phyloP scores from a whole-genome alignment of 441 rosid genomes.

The Pelargonium cotyledonis region DNA sequence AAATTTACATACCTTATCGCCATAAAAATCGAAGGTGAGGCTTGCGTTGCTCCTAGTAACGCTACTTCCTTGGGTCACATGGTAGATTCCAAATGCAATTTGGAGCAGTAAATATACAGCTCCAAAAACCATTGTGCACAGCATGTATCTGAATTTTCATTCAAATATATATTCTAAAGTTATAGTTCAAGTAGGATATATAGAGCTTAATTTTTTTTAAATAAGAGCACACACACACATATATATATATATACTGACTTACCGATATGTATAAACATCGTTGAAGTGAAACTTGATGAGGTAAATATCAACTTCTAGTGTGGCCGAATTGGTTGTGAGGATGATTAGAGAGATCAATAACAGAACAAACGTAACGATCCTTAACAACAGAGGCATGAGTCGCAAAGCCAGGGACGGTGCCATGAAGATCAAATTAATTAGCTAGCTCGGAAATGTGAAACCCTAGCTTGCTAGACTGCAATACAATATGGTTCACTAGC shows the following conservation, averaged over 20 bases:
- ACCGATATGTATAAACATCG: background rate
- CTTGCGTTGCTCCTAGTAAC: background rate
- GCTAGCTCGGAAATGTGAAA: too few species aligned
- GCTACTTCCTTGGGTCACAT: background rate
- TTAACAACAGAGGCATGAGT: background rate
- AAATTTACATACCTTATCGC: background rate
- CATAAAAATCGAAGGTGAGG: background rate
- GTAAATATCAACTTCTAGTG: background rate
- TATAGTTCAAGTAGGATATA: too few species aligned
- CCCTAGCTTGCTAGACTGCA: too few species aligned
- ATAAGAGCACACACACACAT: too few species aligned
- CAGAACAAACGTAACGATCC: background rate
- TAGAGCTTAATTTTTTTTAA: too few species aligned
- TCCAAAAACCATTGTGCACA: background rate
- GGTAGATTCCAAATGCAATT: background rate
- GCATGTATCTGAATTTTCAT: background rate
- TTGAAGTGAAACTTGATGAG: background rate
- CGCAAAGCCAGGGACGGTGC: background rate
- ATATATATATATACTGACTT: too few species aligned
- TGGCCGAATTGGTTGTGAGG: background rate
- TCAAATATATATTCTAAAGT: too few species aligned
- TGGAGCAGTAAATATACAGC: background rate
- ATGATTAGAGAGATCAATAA: background rate
- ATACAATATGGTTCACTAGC: too few species aligned
- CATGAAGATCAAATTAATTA: too few species aligned